Base-by-base conservation (phyloP, 176 grass and related monocot species). In the Poa pratensis region DNA sequence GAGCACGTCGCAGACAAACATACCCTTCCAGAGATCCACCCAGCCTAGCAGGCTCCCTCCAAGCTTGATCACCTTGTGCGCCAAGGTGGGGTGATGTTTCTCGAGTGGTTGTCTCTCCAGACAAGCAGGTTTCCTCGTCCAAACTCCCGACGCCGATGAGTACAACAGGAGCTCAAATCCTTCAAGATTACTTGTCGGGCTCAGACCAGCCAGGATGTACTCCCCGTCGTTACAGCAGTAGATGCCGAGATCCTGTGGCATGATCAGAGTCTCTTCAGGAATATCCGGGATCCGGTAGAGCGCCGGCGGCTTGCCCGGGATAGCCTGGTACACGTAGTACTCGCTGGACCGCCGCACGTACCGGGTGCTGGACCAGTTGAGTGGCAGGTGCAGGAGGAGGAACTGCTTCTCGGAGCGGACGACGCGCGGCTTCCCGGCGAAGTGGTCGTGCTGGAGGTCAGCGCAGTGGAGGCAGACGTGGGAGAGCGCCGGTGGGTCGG, bases 401-500 rank as follows among this genome's bases (percentile, higher is more conserved):
- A 78, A 57, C 46, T 53, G 48, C 7, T 50, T 28, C 46, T 19
- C 48, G 16, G 73, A 14, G 3, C 50, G 48, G 26, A 53, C 24
- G 26, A 53, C 9, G 48, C 26, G 5, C 3, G 73, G 8, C 48
- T 9, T 4, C n/a, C 5, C 48, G 7, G 8, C 24, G 20, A 53
- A 27, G 26, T 18, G 4, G 72, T 4, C 7, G 0, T 0, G 7
- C 11, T 0, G 7, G 23, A 16, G 11, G 45, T 2, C 1, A 26
- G 23, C 55, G 23, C 59, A 62, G 59, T 62, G 1, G 22, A 62
- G 1, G 59, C 59, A 62, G 23, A 53, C 51, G 16, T 37, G 49
- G 51, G 74, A 57, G 74, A 76, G 50, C 26, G 18, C 9, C 74
- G 74, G 74, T 51, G 74, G 74, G 4, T 55, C 18, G 74, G 74